Evolutionary conservation across 768 basidiomycete genomes (phyloP).

Genomic region (Pleurotus citrinopileatus): DNA sequence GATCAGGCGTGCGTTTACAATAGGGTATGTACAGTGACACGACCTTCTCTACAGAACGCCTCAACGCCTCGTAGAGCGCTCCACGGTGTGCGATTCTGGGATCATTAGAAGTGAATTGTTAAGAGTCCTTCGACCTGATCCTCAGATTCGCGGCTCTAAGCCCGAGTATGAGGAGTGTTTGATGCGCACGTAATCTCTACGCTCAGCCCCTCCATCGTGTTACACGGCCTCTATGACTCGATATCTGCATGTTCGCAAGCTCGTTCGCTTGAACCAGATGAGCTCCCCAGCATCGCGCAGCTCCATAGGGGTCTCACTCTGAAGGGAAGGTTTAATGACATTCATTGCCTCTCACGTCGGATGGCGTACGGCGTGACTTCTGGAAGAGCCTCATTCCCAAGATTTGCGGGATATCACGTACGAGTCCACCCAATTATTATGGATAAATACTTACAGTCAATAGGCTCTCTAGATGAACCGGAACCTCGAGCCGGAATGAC

Average conservation of each 20-base stretch:
- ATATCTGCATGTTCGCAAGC: too few relatives aligned
- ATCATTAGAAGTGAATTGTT: not conserved
- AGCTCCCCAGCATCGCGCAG: too few relatives aligned
- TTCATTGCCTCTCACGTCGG: too few relatives aligned
- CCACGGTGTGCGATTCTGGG: constrained; percentile 4
- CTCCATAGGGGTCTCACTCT: too few relatives aligned
- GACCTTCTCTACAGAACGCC: too few relatives aligned
- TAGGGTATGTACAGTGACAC: too few relatives aligned
- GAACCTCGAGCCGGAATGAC: constrained; percentile 8
- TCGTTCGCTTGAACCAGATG: too few relatives aligned
- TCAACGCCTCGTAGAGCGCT: too few relatives aligned
- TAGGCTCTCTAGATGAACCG: not conserved
- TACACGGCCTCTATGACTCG: not conserved
- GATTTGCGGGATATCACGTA: constrained; percentile 10
- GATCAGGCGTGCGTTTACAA: too few relatives aligned
- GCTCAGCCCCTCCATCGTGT: not conserved
- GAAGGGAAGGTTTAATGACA: too few relatives aligned
- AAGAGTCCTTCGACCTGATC: not conserved
- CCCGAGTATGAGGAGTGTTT: not conserved
- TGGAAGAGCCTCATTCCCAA: not conserved
- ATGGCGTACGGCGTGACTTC: not conserved
- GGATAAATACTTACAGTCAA: not conserved
- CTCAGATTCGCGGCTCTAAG: constrained; percentile 2
- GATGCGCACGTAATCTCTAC: not conserved
- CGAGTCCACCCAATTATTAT: not conserved